A percentile compares a stretch with the other conserved stretches of the same genome.
Conservation (phyloP, 306 rosid genomes). For the Purshia tridentata region DNA sequence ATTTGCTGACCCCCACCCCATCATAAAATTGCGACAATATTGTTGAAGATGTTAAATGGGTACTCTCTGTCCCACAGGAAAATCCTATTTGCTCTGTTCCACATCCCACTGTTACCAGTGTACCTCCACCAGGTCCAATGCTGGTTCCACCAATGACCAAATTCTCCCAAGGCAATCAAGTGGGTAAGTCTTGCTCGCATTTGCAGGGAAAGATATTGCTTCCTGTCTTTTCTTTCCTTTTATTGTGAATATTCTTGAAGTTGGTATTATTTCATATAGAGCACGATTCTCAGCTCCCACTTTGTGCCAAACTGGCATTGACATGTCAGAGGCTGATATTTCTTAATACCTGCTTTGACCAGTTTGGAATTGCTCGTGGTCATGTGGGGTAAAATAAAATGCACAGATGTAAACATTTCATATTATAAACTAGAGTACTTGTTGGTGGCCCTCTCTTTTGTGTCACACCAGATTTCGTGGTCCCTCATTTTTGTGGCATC, state of each 20-base stretch:
- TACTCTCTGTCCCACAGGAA: slow-evolving; percentile 39
- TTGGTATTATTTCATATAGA: not conserved
- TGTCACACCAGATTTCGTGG: not conserved
- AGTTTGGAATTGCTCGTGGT: not conserved
- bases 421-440: not conserved
- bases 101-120: slow-evolving; percentile 25
- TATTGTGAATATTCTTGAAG: too few species aligned
- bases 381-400: not conserved
- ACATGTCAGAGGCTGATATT: not conserved
- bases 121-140: slow-evolving; percentile 32
- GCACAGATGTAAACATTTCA: not conserved
- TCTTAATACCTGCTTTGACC: not conserved
- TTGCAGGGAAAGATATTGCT: not conserved
- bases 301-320: not conserved
- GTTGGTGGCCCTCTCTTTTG: not conserved
- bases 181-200: slow-evolving; percentile 56
- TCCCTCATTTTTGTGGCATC: not conserved
- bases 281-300: not conserved
- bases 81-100: slow-evolving; percentile 34
- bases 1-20: too few species aligned
- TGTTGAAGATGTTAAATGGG: slow-evolving; percentile 11
- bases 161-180: slow-evolving; percentile 36
- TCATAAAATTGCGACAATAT: not conserved
- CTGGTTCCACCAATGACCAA: slow-evolving; percentile 34
- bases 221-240: not conserved